Evolutionary conservation across 2,329 filamentous ascomycete species (phyloP), one percentile per base, ranked within the genome.

Genomic region (Fusarium begoniae): DNA sequence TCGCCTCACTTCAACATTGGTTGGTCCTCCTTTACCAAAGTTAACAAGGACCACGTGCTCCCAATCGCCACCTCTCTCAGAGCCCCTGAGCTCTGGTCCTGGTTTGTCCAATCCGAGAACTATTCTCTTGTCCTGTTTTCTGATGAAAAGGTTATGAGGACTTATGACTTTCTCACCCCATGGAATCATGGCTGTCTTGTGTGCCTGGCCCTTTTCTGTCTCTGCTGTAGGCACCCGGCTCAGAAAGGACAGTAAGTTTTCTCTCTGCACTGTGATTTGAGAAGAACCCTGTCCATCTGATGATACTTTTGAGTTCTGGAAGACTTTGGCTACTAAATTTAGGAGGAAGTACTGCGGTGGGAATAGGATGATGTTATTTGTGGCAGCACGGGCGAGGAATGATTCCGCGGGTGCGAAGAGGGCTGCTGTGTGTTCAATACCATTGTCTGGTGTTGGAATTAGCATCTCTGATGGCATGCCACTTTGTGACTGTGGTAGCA

Each of bases 261-360:
- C 81, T 15, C 91, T 82, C 77, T 92, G 88, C 2, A 75, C 73
- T 41, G 78, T 84, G 79, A 79, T 90, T 73, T 86, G 77, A 26
- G 73, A 64, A 3, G 77, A 67, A 3, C 76, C 77, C 15, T 35
- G 20, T 22, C 76, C 73, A 14, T 77, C 73, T 1, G 78, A 80
- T 1, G 80, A 78, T 22, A 72, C 77, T 35, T 73, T 64, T 2
- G 77, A 77, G 9, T 84, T 82, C 8, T 79, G 80, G 22, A 93
- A 82, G 74, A 90, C 89, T 5, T 83, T 83, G 1, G 87, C 81
- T 5, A 94, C 82, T 1, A 93, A 82, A 40, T 87, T 83, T 17
- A 94, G 85, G 8, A 96, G 87, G 82, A 93, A 95, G 79, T 92
- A 92, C 79, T 98, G 96, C 1, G 96, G 96, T 8, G 96, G 96